Conservation (phyloP, 805 yeast species). For the Huiozyma sinensis region DNA sequence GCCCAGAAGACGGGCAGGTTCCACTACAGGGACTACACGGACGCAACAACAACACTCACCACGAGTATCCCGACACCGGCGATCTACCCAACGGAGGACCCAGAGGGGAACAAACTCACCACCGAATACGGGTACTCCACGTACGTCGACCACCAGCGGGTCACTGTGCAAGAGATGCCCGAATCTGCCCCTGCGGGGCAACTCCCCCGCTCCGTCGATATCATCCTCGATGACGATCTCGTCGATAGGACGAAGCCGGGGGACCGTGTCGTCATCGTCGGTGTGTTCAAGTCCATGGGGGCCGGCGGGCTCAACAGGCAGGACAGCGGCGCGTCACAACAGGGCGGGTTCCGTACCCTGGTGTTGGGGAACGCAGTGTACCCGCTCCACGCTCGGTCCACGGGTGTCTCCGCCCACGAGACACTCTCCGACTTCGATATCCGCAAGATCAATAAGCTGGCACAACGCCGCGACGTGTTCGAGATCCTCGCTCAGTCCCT, state of each 20-base stretch:
- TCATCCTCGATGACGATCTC: constrained; percentile 87
- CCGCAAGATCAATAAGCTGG: constrained; percentile 70
- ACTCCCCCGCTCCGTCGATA: constrained; percentile 85
- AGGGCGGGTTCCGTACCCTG: constrained; percentile 68
- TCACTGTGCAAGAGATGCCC: constrained; percentile 94
- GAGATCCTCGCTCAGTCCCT: constrained; percentile 72
- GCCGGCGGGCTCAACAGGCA: constrained; percentile 34
- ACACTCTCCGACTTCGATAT: constrained; percentile 71
- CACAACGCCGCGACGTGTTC: constrained; percentile 62
- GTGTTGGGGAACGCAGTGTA: constrained; percentile 82
- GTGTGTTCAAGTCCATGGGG: constrained; percentile 87
- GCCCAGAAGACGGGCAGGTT: constrained; percentile 76
- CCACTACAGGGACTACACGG: constrained; percentile 85
- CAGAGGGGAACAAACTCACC: constrained; percentile 75
- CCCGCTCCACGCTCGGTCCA: constrained; percentile 77
- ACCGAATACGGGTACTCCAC: constrained; percentile 92
- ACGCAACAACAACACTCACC: constrained; percentile 74
- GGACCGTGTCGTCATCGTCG: constrained; percentile 87
- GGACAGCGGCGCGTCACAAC: constrained; percentile 22
- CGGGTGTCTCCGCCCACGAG: constrained; percentile 66
- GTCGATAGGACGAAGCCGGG: constrained; percentile 93
- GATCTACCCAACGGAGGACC: constrained; percentile 85
- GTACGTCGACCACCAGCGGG: constrained; percentile 86
- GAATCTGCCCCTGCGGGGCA: constrained; percentile 98
- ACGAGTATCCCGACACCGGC: constrained; percentile 50